A percentile compares a stretch with the other conserved stretches of the same genome.
Conservation (phyloP, 345 rosid genomes). For the Psidium guajava region DNA sequence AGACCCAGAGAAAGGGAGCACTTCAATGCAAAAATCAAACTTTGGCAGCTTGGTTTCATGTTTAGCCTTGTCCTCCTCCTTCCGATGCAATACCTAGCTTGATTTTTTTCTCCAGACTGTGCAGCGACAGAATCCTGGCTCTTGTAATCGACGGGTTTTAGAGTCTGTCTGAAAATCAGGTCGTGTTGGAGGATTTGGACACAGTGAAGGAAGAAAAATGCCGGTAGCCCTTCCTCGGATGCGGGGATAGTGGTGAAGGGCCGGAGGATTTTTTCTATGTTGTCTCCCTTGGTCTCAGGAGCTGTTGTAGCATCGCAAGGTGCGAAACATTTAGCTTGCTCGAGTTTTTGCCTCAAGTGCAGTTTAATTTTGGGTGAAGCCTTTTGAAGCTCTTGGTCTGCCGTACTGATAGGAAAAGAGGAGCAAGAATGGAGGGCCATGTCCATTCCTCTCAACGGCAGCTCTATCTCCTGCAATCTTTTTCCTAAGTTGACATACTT, state of each 20-base stretch:
- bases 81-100: not conserved
- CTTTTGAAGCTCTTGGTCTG: conserved; percentile 19
- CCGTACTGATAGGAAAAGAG: conserved; percentile 33
- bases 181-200: conserved; percentile 35
- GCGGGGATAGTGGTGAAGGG: conserved; percentile 11
- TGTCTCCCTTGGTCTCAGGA: conserved; percentile 13
- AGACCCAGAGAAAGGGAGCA: conserved; percentile 59
- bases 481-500: conserved; percentile 8
- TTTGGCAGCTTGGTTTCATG: conserved; percentile 16
- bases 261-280: conserved; percentile 1
- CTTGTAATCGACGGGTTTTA: not conserved
- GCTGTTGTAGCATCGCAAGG: conserved; percentile 16
- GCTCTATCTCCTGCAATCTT: conserved; percentile 33
- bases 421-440: conserved; percentile 32
- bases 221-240: conserved; percentile 25
- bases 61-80: conserved; percentile 7
- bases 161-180: not conserved
- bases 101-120: not conserved
- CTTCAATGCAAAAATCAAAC: conserved; percentile 37
- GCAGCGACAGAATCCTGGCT: conserved; percentile 1
- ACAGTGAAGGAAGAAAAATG: conserved; percentile 44
- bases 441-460: conserved; percentile 45
- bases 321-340: conserved; percentile 12
- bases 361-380: conserved; percentile 11
- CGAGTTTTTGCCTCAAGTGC: conserved; percentile 19